A percentile compares a stretch with the other conserved stretches of the same genome.
Evolutionary conservation across 2,329 filamentous ascomycete species (phyloP).

Genomic region (Calonectria ilicicola): DNA sequence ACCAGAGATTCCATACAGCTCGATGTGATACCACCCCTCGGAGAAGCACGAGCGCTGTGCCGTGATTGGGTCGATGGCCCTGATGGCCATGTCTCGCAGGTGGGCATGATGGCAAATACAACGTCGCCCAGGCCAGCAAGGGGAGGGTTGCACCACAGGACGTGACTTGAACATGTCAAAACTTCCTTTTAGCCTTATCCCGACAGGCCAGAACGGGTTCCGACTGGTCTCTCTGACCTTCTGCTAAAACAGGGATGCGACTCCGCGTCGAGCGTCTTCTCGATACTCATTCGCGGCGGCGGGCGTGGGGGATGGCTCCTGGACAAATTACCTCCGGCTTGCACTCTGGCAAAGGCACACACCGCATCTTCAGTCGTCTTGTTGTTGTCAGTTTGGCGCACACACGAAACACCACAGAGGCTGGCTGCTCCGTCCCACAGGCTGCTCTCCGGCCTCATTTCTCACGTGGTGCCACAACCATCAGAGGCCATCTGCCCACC

Average conservation of each 20-base stretch:
- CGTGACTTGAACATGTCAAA: not conserved
- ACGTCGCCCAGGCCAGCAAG: conserved; percentile 1
- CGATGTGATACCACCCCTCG: conserved; percentile 5
- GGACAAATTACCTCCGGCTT: not conserved
- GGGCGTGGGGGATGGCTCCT: conserved; percentile 8
- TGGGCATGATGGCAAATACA: conserved; percentile 6
- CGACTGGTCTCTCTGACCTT: conserved; percentile 10
- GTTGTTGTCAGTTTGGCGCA: not conserved
- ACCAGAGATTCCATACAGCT: not conserved
- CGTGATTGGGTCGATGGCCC: not conserved
- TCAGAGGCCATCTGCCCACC: not conserved
- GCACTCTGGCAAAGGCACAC: not conserved
- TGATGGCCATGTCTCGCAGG: not conserved
- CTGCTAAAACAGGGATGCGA: conserved; percentile 1
- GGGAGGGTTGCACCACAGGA: not conserved
- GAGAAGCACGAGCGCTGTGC: not conserved
- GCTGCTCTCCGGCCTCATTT: conserved; percentile 13
- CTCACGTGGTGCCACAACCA: conserved; percentile 12
- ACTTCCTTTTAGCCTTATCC: not conserved
- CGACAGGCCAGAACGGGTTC: not conserved
- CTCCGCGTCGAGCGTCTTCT: not conserved
- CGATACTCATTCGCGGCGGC: conserved; percentile 14
- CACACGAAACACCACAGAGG: conserved; percentile 10
- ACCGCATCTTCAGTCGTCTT: not conserved
- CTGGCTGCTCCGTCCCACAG: not conserved